Conservation (phyloP, 2,329 filamentous ascomycete genomes). For the Pseudogymnoascus sp. region DNA sequence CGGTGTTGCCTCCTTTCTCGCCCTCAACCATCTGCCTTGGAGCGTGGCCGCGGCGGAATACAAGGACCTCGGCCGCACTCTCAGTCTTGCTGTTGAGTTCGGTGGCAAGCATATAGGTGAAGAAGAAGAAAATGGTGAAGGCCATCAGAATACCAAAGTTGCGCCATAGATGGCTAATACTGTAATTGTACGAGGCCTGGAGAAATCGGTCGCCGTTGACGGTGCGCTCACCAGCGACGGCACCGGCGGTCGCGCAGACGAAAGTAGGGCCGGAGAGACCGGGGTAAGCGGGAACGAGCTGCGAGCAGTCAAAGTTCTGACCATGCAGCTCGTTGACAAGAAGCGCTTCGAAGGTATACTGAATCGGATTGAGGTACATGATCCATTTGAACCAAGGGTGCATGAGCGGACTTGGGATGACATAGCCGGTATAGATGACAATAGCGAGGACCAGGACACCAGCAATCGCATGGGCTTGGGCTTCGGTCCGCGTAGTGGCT, state of each 20-base stretch:
- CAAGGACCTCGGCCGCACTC: constrained; percentile 68
- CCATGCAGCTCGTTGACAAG: constrained; percentile 71
- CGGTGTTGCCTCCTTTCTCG: constrained; percentile 18
- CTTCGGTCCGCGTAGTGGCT: constrained; percentile 60
- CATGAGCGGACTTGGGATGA: constrained; percentile 48
- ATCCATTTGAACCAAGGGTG: constrained; percentile 74
- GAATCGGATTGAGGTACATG: constrained; percentile 66
- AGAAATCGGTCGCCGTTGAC: constrained; percentile 55
- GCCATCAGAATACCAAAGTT: constrained; percentile 61
- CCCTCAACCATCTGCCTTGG: constrained; percentile 31
- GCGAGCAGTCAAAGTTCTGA: constrained; percentile 10
- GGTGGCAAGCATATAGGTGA: constrained; percentile 54
- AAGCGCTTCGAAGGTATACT: constrained; percentile 68
- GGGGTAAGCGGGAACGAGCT: constrained; percentile 20
- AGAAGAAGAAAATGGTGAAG: constrained; percentile 55
- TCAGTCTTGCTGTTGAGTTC: constrained; percentile 59
- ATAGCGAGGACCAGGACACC: constrained; percentile 36
- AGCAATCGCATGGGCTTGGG: constrained; percentile 52
- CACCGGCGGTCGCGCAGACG: constrained; percentile 51
- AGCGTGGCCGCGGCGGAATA: constrained; percentile 63
- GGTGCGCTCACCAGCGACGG: constrained; percentile 40
- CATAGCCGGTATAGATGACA: constrained; percentile 29
- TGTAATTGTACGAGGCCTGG: constrained; percentile 47
- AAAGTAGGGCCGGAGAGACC: constrained; percentile 30
- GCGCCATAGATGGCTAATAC: constrained; percentile 52